Evolutionary conservation across 1,139 yeast species (phyloP), one percentile per base, ranked within the genome.

Genomic region (Magnusiomyces ingens): DNA sequence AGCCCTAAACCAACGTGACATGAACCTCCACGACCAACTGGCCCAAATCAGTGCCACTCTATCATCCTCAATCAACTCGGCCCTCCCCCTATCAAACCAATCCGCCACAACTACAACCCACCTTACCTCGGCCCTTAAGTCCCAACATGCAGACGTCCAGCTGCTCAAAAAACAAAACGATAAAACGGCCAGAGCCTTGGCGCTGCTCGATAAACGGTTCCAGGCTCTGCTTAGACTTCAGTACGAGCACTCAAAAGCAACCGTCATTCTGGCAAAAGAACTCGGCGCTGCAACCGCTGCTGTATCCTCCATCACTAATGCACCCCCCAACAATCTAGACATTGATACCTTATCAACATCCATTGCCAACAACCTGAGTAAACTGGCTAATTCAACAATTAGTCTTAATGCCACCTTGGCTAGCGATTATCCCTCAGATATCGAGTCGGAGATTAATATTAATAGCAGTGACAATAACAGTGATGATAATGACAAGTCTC

Each of bases 221-320:
- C 48, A 45, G 32, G 26, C 48, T 17, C 19, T 45, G 22, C 19
- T 36, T 3, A 13, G 41, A 13, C 18, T 45, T 45, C 48, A 45
- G 32, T 35, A 18, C 11, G 42, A 45, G 32, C 48, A 45, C 17
- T 45, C 48, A 32, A 45, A 45, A 19, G 17, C 36, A 4, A 45
- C 48, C 2, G 19, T 18, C 3, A 15, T 5, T 2, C 8, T 45
- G 4, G 48, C 48, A 13, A 32, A 17, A 17, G 32, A 45, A 6
- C 26, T 45, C 32, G 32, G 32, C 8, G 32, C 32, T 26, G 32
- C 32, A 26, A 26, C 32, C 8, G 32, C 32, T 26, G 32, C 32
- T 26, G 32, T 26, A 8, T 4, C 8, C 8, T 26, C 32, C 8
- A 26, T 26, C 4, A 26, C 32, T 26, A 26, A 26, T 26, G 8